phyloP scores from a whole-genome alignment of 106 monocot species.

The Gastrodia elata region DNA sequence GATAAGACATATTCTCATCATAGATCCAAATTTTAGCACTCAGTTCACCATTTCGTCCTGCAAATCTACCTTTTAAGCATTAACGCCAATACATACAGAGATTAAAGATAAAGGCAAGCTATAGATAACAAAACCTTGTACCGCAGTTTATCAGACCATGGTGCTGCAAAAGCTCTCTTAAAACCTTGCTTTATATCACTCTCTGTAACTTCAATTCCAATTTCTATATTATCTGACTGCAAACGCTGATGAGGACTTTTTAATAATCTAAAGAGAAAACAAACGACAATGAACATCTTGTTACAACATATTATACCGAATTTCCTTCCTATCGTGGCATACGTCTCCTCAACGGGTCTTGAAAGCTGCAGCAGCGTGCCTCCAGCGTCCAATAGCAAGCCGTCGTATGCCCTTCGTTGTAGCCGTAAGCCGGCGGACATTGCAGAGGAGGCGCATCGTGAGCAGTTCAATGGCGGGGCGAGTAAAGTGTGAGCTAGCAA shows the following conservation, averaged over 20 bases:
- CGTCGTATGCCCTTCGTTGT: constrained; percentile 48
- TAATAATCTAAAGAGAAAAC: neutral
- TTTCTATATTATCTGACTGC: neutral
- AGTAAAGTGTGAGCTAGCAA: neutral
- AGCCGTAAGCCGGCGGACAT: neutral
- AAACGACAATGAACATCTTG: neutral
- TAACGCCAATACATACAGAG: neutral
- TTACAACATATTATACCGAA: constrained; percentile 30
- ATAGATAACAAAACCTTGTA: constrained; percentile 51
- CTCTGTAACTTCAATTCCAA: constrained; percentile 34
- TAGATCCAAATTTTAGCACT: neutral
- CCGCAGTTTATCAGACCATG: constrained; percentile 82
- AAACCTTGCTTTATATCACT: constrained; percentile 70
- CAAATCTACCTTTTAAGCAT: neutral
- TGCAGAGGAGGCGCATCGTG: neutral
- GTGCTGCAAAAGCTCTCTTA: constrained; percentile 41
- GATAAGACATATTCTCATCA: neutral
- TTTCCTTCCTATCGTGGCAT: constrained; percentile 74
- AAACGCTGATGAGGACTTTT: neutral
- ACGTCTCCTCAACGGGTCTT: constrained; percentile 73
- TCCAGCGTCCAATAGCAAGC: constrained; percentile 22
- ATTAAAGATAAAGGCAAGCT: constrained; percentile 1
- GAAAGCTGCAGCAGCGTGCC: constrained; percentile 76
- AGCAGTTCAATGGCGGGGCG: neutral
- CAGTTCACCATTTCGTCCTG: neutral